Evolutionary conservation across 495 filamentous ascomycete species (phyloP), one percentile per base, ranked within the genome.

Genomic region (Podospora australis): DNA sequence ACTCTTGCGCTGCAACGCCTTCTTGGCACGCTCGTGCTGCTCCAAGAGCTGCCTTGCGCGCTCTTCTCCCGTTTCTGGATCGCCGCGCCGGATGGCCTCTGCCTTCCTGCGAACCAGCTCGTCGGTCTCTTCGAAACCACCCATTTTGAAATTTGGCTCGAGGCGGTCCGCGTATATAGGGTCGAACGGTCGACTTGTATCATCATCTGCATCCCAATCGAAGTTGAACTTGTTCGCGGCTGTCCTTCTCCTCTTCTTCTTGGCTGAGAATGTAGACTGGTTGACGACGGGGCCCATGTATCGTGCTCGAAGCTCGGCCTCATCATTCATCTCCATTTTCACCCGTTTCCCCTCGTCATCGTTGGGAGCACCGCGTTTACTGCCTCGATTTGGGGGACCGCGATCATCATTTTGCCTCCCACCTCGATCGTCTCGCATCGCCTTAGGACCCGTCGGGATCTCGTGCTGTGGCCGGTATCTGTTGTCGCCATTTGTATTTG

Each of bases 181-280:
- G 56, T 95, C 94, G 57, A 90, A 89, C 53, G 94, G 90, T 44
- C 71, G 59, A 52, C 86, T 95, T 11, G 92, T 99, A 64, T 99
- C 92, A 57, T 99, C 92, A 57, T 96, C 90, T 2, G 80, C 75
- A 55, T 95, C 95, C 92, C 92, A 99, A 64, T 97, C 92, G 55
- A 99, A 97, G 60, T 96, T 98, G 75, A 98, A 98, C 61, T 97
- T 96, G 68, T 90, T 87, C 63, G 96, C 91, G 8, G 88, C 90
- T 1, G 90, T 95, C 52, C 94, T 77, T 65, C 84, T 84, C 40
- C 91, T 79, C 73, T 97, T 98, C 77, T 97, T 97, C 75, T 95
- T 94, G 7, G 88, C 89, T 0, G 89, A 94, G 60, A 96, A 95
- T 23, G 82, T 96, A 2, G 87, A 94, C 39, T 82, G 83, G 50